Evolutionary conservation across 2,329 filamentous ascomycete species (phyloP).

Genomic region (Botrytis tulipae): DNA sequence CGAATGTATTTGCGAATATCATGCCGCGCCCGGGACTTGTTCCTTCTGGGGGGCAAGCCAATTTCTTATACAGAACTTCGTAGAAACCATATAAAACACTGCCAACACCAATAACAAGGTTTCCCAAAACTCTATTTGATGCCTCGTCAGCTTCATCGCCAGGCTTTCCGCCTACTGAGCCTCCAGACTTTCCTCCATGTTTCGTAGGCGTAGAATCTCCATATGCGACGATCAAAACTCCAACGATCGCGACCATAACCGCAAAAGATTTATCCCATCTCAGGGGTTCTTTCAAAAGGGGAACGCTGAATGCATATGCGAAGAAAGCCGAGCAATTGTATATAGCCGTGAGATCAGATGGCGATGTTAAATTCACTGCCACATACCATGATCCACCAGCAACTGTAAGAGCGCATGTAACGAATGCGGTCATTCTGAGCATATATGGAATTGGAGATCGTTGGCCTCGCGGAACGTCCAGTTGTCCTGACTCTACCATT

Average conservation of each 20-base stretch:
- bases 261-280: slow-evolving; percentile 82
- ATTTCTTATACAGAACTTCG: slow-evolving; percentile 93
- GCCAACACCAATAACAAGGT: slow-evolving; percentile 86
- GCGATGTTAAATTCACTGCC: slow-evolving; percentile 88
- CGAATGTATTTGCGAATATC: slow-evolving; percentile 93
- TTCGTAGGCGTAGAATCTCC: slow-evolving; percentile 64
- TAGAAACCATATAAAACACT: slow-evolving; percentile 95
- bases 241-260: slow-evolving; percentile 80
- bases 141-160: slow-evolving; percentile 48
- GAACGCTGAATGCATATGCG: slow-evolving; percentile 94
- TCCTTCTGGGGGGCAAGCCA: slow-evolving; percentile 89
- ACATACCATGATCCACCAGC: slow-evolving; percentile 95
- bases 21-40: slow-evolving; percentile 83
- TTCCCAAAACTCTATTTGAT: slow-evolving; percentile 73
- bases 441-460: slow-evolving; percentile 69
- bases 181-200: slow-evolving; percentile 54
- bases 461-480: slow-evolving; percentile 59
- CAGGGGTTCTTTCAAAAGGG: slow-evolving; percentile 80
- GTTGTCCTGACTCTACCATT: slow-evolving; percentile 80
- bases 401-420: slow-evolving; percentile 83
- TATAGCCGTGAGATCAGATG: slow-evolving; percentile 92
- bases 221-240: slow-evolving; percentile 93
- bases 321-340: slow-evolving; percentile 99
- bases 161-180: slow-evolving; percentile 47
- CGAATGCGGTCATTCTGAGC: slow-evolving; percentile 71